Conservation (phyloP, 2,329 filamentous ascomycete genomes). For the Colletotrichum melonis region DNA sequence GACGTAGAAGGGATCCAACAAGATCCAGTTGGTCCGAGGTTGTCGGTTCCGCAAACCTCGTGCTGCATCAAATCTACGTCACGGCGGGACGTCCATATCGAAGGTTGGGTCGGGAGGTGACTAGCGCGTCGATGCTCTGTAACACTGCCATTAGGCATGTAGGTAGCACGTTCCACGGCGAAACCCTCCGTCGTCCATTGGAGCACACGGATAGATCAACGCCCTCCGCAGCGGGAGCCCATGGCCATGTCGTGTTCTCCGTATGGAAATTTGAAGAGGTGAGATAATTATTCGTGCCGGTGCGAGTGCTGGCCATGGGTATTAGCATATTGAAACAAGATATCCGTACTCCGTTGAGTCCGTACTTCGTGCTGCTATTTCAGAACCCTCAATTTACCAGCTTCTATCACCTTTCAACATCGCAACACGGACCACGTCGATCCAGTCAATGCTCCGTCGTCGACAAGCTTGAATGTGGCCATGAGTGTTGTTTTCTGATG, state of each 20-base stretch:
- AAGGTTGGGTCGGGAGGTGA: conserved; percentile 15
- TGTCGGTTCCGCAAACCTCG: conserved; percentile 19
- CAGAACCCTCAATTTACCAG: conserved; percentile 12
- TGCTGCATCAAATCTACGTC: conserved; percentile 29
- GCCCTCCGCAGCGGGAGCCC: not conserved
- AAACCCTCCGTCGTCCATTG: conserved; percentile 13
- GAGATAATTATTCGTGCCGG: not conserved
- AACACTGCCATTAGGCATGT: conserved; percentile 6
- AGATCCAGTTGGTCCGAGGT: not conserved
- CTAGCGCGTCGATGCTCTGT: conserved; percentile 18
- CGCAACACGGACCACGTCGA: not conserved
- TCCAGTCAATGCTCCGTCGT: not conserved
- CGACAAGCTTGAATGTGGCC: not conserved
- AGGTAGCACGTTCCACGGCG: conserved; percentile 17
- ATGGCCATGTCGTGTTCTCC: conserved; percentile 7
- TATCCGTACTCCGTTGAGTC: not conserved
- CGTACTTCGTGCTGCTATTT: conserved; percentile 2
- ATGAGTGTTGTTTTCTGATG: not conserved
- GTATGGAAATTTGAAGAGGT: not conserved
- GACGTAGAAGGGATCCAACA: conserved; percentile 2
- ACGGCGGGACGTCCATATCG: conserved; percentile 17
- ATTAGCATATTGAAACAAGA: not conserved
- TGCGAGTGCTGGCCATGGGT: not conserved
- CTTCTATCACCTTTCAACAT: not conserved
- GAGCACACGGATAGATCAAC: conserved; percentile 18